Evolutionary conservation across 352 stramenopile species (phyloP).

Genomic region (Pythium myriotylum): DNA sequence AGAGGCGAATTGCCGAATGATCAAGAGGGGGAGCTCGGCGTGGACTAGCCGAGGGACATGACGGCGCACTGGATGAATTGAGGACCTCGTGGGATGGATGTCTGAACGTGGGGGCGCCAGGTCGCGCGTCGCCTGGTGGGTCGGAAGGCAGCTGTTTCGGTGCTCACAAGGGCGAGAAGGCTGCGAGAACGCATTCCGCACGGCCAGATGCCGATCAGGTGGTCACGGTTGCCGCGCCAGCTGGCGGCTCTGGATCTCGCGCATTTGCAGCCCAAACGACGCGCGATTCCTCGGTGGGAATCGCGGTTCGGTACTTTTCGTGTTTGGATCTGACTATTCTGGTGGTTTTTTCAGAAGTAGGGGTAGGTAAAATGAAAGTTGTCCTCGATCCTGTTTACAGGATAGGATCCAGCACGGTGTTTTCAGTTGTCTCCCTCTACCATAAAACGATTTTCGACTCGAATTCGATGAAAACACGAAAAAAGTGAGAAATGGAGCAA

Average conservation of each 20-base stretch:
- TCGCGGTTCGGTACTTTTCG: no score
- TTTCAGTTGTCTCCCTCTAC: no score
- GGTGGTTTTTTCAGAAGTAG: constrained; percentile 2
- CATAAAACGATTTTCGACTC: no score
- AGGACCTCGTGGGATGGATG: no score
- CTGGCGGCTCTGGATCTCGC: background rate
- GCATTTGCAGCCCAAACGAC: no score
- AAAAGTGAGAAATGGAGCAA: no score
- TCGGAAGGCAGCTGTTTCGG: background rate
- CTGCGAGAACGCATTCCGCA: background rate
- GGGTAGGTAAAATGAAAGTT: background rate
- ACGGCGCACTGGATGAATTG: no score
- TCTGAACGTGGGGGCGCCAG: background rate
- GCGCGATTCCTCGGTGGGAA: no score
- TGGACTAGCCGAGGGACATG: background rate
- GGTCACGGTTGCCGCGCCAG: background rate
- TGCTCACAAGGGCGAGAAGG: background rate
- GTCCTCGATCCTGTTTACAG: background rate
- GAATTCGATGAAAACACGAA: no score
- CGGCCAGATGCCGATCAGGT: background rate
- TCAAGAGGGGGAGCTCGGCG: background rate
- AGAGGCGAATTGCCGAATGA: constrained; percentile 27
- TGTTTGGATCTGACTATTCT: background rate
- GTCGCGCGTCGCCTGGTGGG: background rate
- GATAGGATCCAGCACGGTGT: no score